Percentiles rank a stretch among this genome's conserved stretches.
Evolutionary conservation across 164 flowering plant genomes (phyloP).

Genomic region (Vitis cinerea): DNA sequence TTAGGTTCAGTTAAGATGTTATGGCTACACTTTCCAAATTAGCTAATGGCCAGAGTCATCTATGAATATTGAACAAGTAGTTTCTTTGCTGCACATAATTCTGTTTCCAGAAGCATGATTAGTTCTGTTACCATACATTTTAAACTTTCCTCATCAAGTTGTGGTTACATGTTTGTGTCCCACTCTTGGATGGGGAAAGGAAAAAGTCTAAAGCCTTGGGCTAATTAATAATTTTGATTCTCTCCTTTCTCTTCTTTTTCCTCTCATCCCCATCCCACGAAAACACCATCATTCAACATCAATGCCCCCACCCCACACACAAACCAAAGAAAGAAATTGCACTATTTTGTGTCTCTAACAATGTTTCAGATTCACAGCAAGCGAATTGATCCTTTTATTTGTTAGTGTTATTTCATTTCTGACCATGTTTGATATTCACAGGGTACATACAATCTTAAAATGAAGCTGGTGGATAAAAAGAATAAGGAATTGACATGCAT

Average conservation of each 20-base stretch:
- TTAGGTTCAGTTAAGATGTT: neutral
- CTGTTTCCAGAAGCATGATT: neutral
- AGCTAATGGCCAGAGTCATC: neutral
- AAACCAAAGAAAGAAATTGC: no score
- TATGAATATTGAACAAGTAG: neutral
- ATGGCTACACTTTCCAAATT: neutral
- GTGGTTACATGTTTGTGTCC: neutral
- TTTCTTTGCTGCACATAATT: neutral
- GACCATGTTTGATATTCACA: conserved; percentile 19
- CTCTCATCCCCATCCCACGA: neutral
- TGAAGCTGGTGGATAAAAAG: conserved; percentile 51
- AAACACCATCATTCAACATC: no score
- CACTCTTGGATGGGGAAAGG: neutral
- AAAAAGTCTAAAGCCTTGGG: no score
- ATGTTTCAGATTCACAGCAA: no score
- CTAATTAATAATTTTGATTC: no score
- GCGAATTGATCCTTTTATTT: neutral
- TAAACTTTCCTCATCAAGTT: neutral
- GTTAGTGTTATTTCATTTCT: neutral
- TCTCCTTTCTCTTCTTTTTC: neutral
- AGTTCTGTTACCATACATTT: neutral
- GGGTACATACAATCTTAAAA: conserved; percentile 72
- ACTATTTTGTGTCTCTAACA: no score
- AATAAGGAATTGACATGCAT: conserved; percentile 63
- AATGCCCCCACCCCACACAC: no score